Percentiles rank a stretch among this genome's conserved stretches.
These are phyloP conservation scores for Rhynchospora pubera DNA, from an alignment of 176 grass and related monocot species.

Conservation along the genomic window DNA sequence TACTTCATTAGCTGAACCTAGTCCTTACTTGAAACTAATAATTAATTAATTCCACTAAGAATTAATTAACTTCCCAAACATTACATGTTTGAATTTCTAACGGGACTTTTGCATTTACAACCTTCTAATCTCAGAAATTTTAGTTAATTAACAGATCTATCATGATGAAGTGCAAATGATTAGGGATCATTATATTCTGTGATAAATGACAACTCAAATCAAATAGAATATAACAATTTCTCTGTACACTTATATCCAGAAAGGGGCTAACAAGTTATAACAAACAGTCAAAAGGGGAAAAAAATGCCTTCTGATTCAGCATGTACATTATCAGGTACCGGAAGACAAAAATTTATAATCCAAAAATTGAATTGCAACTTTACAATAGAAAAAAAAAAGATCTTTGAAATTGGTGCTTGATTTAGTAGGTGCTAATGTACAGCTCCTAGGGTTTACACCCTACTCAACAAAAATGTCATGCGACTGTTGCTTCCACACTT, in stretches of 20 bases:
- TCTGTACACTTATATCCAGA: neutral
- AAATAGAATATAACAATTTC: neutral
- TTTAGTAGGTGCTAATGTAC: neutral
- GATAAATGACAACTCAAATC: neutral
- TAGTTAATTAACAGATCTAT: neutral
- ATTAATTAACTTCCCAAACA: neutral
- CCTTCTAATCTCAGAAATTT: neutral
- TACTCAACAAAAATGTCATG: conserved; percentile 48
- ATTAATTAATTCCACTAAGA: neutral
- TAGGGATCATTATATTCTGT: neutral
- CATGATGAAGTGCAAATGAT: neutral
- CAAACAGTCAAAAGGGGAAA: neutral
- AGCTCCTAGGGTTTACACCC: neutral
- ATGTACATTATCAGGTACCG: neutral
- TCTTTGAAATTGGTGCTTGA: neutral
- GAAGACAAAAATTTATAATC: neutral
- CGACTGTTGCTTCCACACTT: conserved; percentile 82
- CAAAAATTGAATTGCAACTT: neutral
- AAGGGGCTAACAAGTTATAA: neutral
- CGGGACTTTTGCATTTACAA: neutral
- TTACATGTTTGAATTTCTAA: neutral
- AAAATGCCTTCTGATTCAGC: neutral
- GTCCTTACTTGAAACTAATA: neutral
- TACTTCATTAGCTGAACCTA: conserved; percentile 21
- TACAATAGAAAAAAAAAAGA: neutral